Percentiles rank a stretch among this genome's conserved stretches.
phyloP scores from a whole-genome alignment of 2,329 filamentous ascomycete genomes.

The Corynespora cassiicola region DNA sequence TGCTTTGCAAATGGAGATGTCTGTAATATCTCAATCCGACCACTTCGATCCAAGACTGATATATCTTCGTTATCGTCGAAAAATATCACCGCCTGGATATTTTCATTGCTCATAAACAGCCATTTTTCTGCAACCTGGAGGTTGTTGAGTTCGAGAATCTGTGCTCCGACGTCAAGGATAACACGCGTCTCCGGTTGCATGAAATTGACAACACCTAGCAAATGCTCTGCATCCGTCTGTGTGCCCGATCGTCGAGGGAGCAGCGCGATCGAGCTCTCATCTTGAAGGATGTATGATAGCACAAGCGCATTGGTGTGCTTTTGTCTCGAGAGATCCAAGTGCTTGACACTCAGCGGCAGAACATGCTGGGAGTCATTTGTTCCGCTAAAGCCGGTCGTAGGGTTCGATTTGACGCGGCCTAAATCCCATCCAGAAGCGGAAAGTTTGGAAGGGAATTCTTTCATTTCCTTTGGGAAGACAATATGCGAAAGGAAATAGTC shows the following conservation, averaged over 20 bases:
- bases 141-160: constrained; percentile 66
- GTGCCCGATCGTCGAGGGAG: constrained; percentile 20
- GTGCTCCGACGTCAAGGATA: constrained; percentile 74
- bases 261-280: constrained; percentile 39
- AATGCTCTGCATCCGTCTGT: constrained; percentile 39
- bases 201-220: constrained; percentile 55
- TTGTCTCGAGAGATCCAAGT: constrained; percentile 62
- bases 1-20: constrained; percentile 65
- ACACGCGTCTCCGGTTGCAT: constrained; percentile 58
- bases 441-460: constrained; percentile 69
- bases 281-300: constrained; percentile 62
- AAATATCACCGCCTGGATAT: constrained; percentile 56
- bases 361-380: constrained; percentile 69
- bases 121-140: constrained; percentile 56
- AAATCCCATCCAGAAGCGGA: constrained; percentile 74
- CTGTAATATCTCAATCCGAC: constrained; percentile 57
- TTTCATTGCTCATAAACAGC: constrained; percentile 58
- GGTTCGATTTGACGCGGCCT: constrained; percentile 52
- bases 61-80: constrained; percentile 64
- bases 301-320: constrained; percentile 73
- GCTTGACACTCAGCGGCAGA: constrained; percentile 63
- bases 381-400: constrained; percentile 72
- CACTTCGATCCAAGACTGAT: constrained; percentile 58
- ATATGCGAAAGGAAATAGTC: constrained; percentile 68
- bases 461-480: constrained; percentile 68